Evolutionary conservation across 768 basidiomycete species (phyloP), one percentile per base, ranked within the genome.

Genomic region (Xerocomus spinulosus): DNA sequence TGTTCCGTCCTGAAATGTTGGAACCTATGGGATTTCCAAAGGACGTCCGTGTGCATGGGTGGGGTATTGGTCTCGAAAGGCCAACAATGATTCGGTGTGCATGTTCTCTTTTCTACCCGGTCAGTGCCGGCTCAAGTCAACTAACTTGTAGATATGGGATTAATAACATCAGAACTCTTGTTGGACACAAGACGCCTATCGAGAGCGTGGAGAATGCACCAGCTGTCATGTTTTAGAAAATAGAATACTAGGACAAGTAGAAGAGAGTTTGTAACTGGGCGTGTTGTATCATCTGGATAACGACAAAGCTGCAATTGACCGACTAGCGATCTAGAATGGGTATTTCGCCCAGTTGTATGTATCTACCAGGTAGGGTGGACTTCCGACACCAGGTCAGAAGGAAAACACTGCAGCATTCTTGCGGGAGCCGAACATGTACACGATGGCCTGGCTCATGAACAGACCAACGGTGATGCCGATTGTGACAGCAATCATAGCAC

Each of bases 1-100:
- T 99, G 89, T 99, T 99, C 83, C 82, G 96, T 28, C 96, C 96
- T 4, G 96, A 99, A 67, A 97, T 99, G 95, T 75, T 99, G 26
- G 93, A 93, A 65, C 93, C 96, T 7, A 97, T 98, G 94, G 96
- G 96, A 26, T 84, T 98, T 64, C 96, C 96, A 0, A 87, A 90
- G 55, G 93, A 93, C 60, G 92, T 98, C 10, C 85, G 93, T 21
- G 95, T 97, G 21, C 90, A 93, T 53, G 96, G 96, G 15, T 99
- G 94, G 92, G 96, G 96, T 39, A 79, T 99, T 53, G 80, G 84
- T 60, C 73, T 98, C 24, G 96, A 99, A 72, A 74, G 96, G 51
- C 96, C 96, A 15, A 98, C 96, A 1, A 98, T 99, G 96, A 98
- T 99, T 70, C 82, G 93, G 91, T 92, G 83, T 69, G 9, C 25